These are phyloP conservation scores for Mesembryanthemum crystallinum DNA, from an alignment of 148 eudicot species.

Conservation along the genomic window DNA sequence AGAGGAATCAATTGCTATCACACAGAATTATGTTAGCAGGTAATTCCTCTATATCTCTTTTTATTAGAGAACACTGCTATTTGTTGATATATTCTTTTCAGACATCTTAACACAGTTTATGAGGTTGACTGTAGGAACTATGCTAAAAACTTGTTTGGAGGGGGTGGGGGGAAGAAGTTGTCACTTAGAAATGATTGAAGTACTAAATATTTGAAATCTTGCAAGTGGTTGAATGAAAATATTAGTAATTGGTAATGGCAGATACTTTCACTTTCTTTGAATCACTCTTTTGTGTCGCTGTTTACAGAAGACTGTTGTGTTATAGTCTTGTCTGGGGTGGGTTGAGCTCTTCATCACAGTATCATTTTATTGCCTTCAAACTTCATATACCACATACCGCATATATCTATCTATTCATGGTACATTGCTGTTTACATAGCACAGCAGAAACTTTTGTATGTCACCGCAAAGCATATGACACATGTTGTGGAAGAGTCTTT, in stretches of 20 bases:
- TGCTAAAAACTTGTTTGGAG: not conserved
- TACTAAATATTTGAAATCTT: not conserved
- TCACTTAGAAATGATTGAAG: not conserved
- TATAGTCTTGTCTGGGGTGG: not conserved
- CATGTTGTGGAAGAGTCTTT: too few species aligned
- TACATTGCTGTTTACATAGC: too few species aligned
- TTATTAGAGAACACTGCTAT: not conserved
- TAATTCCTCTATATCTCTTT: conserved; percentile 22
- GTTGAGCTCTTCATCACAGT: not conserved
- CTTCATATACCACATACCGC: too few species aligned
- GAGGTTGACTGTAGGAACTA: not conserved
- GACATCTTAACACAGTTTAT: not conserved
- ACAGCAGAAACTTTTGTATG: not conserved
- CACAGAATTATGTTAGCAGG: conserved; percentile 99
- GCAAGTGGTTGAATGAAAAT: not conserved
- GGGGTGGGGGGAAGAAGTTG: not conserved
- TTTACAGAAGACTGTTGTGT: not conserved
- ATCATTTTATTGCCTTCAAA: too few species aligned
- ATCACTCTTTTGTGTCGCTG: not conserved
- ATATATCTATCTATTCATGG: too few species aligned
- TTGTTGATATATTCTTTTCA: not conserved
- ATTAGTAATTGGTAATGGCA: not conserved
- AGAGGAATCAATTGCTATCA: conserved; percentile 93
- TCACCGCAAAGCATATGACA: not conserved
- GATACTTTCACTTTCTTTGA: not conserved